Evolutionary conservation across 768 basidiomycete genomes (phyloP).

Genomic region (Scleroderma citrinum): DNA sequence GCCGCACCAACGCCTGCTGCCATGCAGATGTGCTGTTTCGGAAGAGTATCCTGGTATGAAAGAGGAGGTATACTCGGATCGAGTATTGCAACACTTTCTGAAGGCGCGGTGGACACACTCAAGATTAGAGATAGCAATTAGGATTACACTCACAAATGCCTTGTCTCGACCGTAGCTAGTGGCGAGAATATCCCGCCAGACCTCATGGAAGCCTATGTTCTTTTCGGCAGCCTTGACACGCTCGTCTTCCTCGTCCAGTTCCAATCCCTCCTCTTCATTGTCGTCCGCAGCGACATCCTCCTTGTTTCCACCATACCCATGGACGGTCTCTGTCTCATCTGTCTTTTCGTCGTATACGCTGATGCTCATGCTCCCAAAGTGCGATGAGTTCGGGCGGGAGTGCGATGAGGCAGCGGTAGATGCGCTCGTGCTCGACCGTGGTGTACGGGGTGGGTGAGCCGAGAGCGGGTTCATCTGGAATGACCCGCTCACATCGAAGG

Average conservation of each 20-base stretch:
- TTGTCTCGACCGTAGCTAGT: conserved; percentile 81
- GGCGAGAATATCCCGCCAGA: conserved; percentile 76
- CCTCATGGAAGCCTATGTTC: conserved; percentile 54
- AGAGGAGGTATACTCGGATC: conserved; percentile 64
- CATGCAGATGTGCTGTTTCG: conserved; percentile 38
- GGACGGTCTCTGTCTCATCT: conserved; percentile 22
- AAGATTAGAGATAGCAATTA: background rate
- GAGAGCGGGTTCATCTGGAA: conserved; percentile 84
- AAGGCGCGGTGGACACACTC: conserved; percentile 3
- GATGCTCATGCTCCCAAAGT: conserved; percentile 15
- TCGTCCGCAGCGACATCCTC: conserved; percentile 10
- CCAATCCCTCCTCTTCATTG: conserved; percentile 32
- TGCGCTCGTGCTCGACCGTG: conserved; percentile 33
- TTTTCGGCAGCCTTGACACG: conserved; percentile 37
- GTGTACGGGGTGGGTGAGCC: conserved; percentile 72
- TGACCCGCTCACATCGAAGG: conserved; percentile 52
- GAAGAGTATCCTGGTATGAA: conserved; percentile 55
- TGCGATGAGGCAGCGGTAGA: conserved; percentile 3
- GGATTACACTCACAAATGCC: conserved; percentile 56
- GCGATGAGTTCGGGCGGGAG: conserved; percentile 7
- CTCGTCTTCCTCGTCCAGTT: conserved; percentile 47
- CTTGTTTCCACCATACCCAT: conserved; percentile 9
- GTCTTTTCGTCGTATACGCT: conserved; percentile 40
- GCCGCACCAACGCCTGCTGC: conserved; percentile 52
- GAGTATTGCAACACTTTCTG: conserved; percentile 89